Evolutionary conservation across 2,329 filamentous ascomycete species (phyloP), one percentile per base, ranked within the genome.

Genomic region (Geoglossum cookeanum): DNA sequence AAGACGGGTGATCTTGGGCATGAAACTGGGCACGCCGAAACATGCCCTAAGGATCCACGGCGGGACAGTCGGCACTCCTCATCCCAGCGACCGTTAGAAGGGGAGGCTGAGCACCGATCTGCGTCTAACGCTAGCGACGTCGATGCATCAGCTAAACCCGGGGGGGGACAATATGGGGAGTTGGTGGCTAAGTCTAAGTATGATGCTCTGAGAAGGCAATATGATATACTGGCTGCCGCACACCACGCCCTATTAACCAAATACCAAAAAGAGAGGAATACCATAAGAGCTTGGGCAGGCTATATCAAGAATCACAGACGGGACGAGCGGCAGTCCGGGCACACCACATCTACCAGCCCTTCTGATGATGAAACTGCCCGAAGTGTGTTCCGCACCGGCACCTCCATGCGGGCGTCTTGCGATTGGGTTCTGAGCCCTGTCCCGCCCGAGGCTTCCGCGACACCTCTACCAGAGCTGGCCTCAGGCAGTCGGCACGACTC

Each of bases 231-330:
- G 11, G n/a, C 35, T 32, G 32, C 11, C 29, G 56, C 56, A 8
- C 56, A 55, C 29, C 15, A 57, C n/a, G n/a, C 33, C 11, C 33
- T 58, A n/a, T 27, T 58, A 9, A 29, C 29, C 30, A 55, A 54
- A 29, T 58, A 47, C 17, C 33, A 11, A n/a, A 33, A 48, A 39
- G 49, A 58, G 17, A 53, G 56, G 33, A 53, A 11, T 32, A 54
- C 49, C 13, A 57, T 58, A 55, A 52, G 37, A 27, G 32, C 48
- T 8, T 58, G 56, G 56, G 33, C 30, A 13, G 17, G 45, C 22
- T 55, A 58, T 47, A 42, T 48, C 17, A n/a, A 33, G 27, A 57
- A 37, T 4, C 32, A 33, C 11, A 57, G 17, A 11, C 55, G 15
- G 9, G n/a, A n/a, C 13, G 22, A 30, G 49, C 29, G 30, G 22